phyloP scores from a whole-genome alignment of 2,329 filamentous ascomycete species.

The Hypoxylon sp. region DNA sequence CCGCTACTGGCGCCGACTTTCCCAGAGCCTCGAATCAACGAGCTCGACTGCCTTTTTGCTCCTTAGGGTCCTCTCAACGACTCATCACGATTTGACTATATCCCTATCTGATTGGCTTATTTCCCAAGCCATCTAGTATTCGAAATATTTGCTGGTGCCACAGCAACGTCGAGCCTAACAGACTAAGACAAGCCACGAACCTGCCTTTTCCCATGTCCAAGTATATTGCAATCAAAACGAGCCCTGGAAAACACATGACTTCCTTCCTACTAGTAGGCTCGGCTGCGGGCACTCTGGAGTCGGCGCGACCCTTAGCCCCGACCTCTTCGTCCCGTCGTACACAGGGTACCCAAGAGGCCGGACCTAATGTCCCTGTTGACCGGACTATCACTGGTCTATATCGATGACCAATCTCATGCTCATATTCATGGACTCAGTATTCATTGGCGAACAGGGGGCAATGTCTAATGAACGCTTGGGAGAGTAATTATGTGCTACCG shows the following conservation, averaged over 20 bases:
- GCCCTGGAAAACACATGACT: constrained; percentile 11
- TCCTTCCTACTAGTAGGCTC: constrained; percentile 9
- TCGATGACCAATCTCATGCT: constrained; percentile 39
- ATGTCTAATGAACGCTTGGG: constrained; percentile 34
- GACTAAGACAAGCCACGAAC: constrained; percentile 27
- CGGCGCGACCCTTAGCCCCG: constrained; percentile 34
- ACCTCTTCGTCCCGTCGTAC: constrained; percentile 32
- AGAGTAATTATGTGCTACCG: constrained; percentile 30
- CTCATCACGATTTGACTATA: constrained; percentile 23
- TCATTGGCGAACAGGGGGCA: constrained; percentile 41
- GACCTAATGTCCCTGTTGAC: constrained; percentile 38
- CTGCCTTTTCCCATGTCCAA: constrained; percentile 19
- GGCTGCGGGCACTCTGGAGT: constrained; percentile 35
- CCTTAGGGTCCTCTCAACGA: constrained; percentile 22
- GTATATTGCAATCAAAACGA: constrained; percentile 26
- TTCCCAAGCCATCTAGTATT: constrained; percentile 24
- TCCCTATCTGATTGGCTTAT: constrained; percentile 32
- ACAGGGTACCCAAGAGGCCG: constrained; percentile 32
- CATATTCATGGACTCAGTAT: constrained; percentile 23
- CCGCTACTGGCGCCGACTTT: constrained; percentile 50
- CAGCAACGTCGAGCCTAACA: constrained; percentile 40
- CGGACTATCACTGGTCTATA: constrained; percentile 35
- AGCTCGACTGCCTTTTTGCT: constrained; percentile 23
- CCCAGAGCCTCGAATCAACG: constrained; percentile 47
- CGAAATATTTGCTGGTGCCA: constrained; percentile 40